Evolutionary conservation across 2,329 filamentous ascomycete genomes (phyloP).

Genomic region (Dactylellina haptotyla): DNA sequence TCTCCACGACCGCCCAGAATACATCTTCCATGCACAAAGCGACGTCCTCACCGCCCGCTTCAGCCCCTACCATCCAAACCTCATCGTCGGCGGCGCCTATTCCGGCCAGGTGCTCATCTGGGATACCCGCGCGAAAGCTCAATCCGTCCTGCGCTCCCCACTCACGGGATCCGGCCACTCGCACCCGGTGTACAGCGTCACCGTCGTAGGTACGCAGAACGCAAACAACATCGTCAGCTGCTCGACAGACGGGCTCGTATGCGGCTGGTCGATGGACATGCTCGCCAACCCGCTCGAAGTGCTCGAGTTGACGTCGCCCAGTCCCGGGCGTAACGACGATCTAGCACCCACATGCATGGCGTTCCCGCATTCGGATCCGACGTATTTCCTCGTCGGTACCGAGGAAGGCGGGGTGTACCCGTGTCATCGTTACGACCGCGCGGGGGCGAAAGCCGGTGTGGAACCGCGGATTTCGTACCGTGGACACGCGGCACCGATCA

Average conservation of each 20-base stretch:
- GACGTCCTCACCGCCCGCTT: slow-evolving; percentile 96
- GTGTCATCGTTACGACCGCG: slow-evolving; percentile 95
- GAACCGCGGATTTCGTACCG: slow-evolving; percentile 88
- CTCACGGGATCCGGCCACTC: slow-evolving; percentile 94
- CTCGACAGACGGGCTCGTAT: slow-evolving; percentile 95
- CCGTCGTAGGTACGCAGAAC: slow-evolving; percentile 97
- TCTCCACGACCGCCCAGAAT: slow-evolving; percentile 92
- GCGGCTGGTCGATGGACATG: slow-evolving; percentile 98
- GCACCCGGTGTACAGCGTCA: slow-evolving; percentile 93
- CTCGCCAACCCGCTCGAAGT: slow-evolving; percentile 95
- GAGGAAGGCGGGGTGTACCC: slow-evolving; percentile 97
- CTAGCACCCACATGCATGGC: slow-evolving; percentile 93
- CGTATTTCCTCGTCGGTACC: slow-evolving; percentile 95
- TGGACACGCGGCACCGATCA: slow-evolving; percentile 91
- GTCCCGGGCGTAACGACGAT: slow-evolving; percentile 88
- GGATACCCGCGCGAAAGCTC: slow-evolving; percentile 90
- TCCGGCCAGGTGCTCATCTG: slow-evolving; percentile 95
- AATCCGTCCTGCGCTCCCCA: slow-evolving; percentile 94
- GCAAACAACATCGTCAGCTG: slow-evolving; percentile 98
- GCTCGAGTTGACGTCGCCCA: slow-evolving; percentile 83
- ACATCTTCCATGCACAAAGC: slow-evolving; percentile 94
- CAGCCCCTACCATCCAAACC: slow-evolving; percentile 96
- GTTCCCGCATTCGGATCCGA: slow-evolving; percentile 93
- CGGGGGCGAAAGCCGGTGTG: slow-evolving; percentile 94
- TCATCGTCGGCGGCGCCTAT: slow-evolving; percentile 95